Conservation (phyloP, 306 rosid species). For the Glycine soja region DNA sequence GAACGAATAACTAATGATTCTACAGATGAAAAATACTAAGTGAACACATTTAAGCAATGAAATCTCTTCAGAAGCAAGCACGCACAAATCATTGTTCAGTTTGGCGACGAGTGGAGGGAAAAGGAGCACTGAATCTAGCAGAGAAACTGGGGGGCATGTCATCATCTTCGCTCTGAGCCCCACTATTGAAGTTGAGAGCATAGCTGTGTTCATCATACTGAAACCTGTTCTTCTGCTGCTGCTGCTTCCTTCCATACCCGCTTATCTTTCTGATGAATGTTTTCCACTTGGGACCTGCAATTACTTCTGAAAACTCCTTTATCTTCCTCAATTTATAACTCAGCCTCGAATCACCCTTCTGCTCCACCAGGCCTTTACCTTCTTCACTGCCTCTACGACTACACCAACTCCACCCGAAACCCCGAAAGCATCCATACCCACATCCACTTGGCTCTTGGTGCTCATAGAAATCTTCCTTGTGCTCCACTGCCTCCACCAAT, state of each 20-base stretch:
- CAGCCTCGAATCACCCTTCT: constrained; percentile 56
- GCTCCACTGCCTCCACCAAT: constrained; percentile 39
- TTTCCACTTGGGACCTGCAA: constrained; percentile 80
- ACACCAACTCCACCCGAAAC: constrained; percentile 45
- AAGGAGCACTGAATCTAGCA: constrained; percentile 58
- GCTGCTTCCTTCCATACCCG: constrained; percentile 46
- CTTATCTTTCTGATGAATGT: constrained; percentile 68
- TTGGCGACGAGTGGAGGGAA: constrained; percentile 37
- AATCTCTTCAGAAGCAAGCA: background rate
- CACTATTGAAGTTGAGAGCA: constrained; percentile 71
- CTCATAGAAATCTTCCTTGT: constrained; percentile 38
- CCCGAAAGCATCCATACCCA: constrained; percentile 57
- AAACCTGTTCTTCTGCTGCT: constrained; percentile 51
- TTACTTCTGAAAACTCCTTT: constrained; percentile 61
- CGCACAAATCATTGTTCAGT: constrained; percentile 15
- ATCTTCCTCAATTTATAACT: constrained; percentile 51
- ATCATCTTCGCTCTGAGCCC: constrained; percentile 56
- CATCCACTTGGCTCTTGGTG: constrained; percentile 55
- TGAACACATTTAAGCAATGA: constrained; percentile 25
- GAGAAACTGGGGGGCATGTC: constrained; percentile 57
- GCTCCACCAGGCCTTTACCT: constrained; percentile 30
- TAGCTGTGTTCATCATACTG: constrained; percentile 76
- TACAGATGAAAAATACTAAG: constrained; percentile 8
- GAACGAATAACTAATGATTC: constrained; percentile 30
- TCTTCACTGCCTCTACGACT: background rate